Conservation (phyloP, 116 monocot genomes). For the Papilionanthe hybrid region DNA sequence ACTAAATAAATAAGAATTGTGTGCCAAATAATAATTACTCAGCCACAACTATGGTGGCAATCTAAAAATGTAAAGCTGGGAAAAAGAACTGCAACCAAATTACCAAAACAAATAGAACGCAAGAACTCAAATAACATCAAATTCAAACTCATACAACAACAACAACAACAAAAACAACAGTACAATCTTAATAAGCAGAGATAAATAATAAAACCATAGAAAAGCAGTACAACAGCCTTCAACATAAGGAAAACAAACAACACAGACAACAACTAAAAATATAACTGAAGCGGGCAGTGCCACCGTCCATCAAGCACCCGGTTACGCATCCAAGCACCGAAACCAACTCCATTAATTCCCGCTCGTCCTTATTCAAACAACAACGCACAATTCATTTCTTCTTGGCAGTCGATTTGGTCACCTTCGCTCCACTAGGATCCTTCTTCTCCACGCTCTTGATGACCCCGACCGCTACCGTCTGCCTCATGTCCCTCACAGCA, state of each 20-base stretch:
- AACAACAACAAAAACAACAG: too few relatives aligned
- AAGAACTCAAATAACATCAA: too few relatives aligned
- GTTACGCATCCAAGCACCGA: conserved; percentile 36
- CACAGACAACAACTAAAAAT: background rate
- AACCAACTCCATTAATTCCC: background rate
- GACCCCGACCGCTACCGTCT: conserved; percentile 30
- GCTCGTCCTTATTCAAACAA: background rate
- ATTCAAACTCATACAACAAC: background rate
- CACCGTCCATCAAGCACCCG: conserved; percentile 39
- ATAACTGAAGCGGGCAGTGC: conserved; percentile 1
- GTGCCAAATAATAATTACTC: too few relatives aligned
- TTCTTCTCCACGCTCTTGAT: conserved; percentile 35
- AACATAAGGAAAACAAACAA: background rate
- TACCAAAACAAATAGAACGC: too few relatives aligned
- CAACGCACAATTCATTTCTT: conserved; percentile 19
- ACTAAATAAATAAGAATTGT: too few relatives aligned
- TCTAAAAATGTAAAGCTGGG: too few relatives aligned
- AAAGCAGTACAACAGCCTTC: too few relatives aligned
- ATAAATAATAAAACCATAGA: too few relatives aligned
- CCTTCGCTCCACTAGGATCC: conserved; percentile 25
- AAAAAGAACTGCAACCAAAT: too few relatives aligned
- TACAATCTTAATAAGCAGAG: too few relatives aligned
- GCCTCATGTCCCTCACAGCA: conserved; percentile 41
- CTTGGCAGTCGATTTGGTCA: conserved; percentile 22
- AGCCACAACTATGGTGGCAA: too few relatives aligned